phyloP scores from a whole-genome alignment of 2,329 filamentous ascomycete genomes.

The Verticillium klebahnii region DNA sequence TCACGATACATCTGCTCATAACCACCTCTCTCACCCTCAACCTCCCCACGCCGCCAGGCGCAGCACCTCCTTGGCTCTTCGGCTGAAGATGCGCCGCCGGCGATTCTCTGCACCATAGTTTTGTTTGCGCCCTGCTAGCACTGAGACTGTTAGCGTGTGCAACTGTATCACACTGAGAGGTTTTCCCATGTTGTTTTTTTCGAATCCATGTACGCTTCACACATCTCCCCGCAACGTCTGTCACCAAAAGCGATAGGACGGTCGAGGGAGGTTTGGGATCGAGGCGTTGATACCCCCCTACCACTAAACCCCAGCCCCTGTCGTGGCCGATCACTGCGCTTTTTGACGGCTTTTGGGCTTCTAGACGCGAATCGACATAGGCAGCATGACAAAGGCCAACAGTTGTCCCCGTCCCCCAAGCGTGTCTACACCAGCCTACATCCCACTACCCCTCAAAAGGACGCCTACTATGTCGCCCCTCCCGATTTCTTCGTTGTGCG shows the following conservation, averaged over 20 bases:
- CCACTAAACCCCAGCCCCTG: neutral
- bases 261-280: conserved; percentile 12
- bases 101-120: neutral
- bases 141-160: conserved; percentile 9
- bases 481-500: neutral
- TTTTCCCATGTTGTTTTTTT: conserved; percentile 11
- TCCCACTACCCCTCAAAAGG: neutral
- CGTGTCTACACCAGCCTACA: neutral
- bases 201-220: conserved; percentile 14
- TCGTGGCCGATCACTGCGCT: neutral
- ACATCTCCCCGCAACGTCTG: conserved; percentile 10
- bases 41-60: neutral
- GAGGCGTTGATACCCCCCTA: conserved; percentile 14
- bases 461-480: neutral
- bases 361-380: neutral
- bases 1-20: conserved; percentile 1
- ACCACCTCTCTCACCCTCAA: neutral
- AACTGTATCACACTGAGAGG: conserved; percentile 13
- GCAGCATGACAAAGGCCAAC: neutral
- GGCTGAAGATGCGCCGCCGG: neutral
- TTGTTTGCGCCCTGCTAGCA: neutral
- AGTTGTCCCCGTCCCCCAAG: neutral
- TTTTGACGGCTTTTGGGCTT: neutral
- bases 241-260: conserved; percentile 9
- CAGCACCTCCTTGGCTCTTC: neutral